These are phyloP conservation scores for Cercospora brassicicola DNA, from an alignment of 2,329 filamentous ascomycete species.

Conservation along the genomic window DNA sequence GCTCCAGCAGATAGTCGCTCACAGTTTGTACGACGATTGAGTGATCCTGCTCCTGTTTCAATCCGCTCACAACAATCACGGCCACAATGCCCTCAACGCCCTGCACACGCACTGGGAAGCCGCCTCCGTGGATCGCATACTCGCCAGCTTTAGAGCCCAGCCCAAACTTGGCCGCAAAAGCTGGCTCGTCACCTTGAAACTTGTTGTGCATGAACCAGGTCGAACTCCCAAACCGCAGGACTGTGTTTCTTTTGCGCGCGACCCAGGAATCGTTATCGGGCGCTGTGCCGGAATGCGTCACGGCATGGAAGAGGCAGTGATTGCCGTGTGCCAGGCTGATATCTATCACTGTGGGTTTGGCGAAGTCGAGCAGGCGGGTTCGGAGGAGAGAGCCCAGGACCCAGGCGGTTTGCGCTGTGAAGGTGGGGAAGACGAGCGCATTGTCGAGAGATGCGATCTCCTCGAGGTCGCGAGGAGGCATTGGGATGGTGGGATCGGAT, in stretches of 20 bases:
- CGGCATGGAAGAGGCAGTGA: conserved; percentile 64
- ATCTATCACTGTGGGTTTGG: conserved; percentile 61
- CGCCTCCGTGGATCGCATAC: conserved; percentile 79
- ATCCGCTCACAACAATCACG: conserved; percentile 71
- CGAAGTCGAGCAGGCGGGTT: conserved; percentile 59
- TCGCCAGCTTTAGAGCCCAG: conserved; percentile 57
- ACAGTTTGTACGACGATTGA: conserved; percentile 71
- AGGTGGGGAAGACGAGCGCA: conserved; percentile 52
- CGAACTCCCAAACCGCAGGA: conserved; percentile 67
- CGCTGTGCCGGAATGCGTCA: conserved; percentile 64
- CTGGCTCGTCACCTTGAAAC: conserved; percentile 62
- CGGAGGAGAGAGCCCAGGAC: conserved; percentile 65
- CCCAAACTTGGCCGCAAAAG: conserved; percentile 65
- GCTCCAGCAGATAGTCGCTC: conserved; percentile 50
- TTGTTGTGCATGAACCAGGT: conserved; percentile 73
- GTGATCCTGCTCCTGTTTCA: conserved; percentile 77
- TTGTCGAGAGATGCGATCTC: conserved; percentile 46
- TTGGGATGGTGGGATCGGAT: conserved; percentile 30
- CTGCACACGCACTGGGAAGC: conserved; percentile 67
- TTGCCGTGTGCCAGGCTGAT: conserved; percentile 60
- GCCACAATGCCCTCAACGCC: conserved; percentile 75
- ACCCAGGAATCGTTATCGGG: conserved; percentile 63
- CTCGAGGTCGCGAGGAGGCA: conserved; percentile 40
- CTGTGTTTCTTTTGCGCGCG: conserved; percentile 68
- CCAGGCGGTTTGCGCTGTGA: conserved; percentile 66